Evolutionary conservation across 495 filamentous ascomycete genomes (phyloP), one percentile per base, ranked within the genome.

Genomic region (Trichoderma orchidacearum): DNA sequence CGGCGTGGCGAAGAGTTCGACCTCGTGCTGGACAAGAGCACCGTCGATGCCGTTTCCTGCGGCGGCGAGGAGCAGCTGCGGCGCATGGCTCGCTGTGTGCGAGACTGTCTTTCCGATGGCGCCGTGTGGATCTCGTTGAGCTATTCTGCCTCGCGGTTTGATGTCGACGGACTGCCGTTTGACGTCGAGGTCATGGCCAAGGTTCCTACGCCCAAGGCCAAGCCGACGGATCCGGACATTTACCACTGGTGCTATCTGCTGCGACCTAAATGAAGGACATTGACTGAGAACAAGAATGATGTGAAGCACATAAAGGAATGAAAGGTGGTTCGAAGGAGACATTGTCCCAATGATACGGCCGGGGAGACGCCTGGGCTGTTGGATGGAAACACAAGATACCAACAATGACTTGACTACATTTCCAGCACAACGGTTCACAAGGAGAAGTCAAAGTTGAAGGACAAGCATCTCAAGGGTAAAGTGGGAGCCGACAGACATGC

Each of bases 121-220:
- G 70, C 69, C 3, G 36, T 68, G 2, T 74, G 72, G 71, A 58
- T 75, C 5, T 75, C 70, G 18, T 56, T 74, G 15, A 74, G 70
- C 36, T 75, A 62, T 51, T 75, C 72, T 5, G 61, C 66, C 1
- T 57, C 0, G 3, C 64, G 72, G 2, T 75, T 70, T 21, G 55
- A 64, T 27, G 13, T 63, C 15, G 56, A 61, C 23, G 54, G 55
- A 0, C 32, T 72, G 36, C 63, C 66, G n/a, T 72, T 74, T 21
- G 59, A 63, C 3, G 67, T 70, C 12, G 48, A 65, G 15, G 62
- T 73, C 17, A 35, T 73, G 31, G 58, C 36, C 21, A 69, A 62
- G 58, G 58, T 74, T 11, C 63, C 65, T 0, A 68, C 64, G 12
- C 59, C 62, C 1, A 75, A 74, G 45, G 23, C 38, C 0, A 68